phyloP scores from a whole-genome alignment of 345 rosid species.

The Eucalyptus erythrocorys region DNA sequence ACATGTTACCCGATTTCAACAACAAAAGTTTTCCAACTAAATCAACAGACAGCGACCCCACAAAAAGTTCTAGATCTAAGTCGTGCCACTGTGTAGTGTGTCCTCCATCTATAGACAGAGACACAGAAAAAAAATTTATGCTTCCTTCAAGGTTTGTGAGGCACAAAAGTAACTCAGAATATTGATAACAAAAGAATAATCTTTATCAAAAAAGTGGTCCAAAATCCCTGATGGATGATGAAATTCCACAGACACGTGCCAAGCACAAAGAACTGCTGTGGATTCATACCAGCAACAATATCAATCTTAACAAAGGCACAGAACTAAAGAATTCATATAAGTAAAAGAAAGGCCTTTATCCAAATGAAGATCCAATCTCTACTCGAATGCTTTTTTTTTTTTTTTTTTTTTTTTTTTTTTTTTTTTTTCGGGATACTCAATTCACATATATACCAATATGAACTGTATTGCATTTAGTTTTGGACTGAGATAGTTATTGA shows the following conservation, averaged over 20 bases:
- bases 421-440: not conserved
- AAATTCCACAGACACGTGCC: not conserved
- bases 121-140: not conserved
- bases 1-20: not conserved
- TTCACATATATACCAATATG: not conserved
- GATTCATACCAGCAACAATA: not conserved
- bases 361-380: not conserved
- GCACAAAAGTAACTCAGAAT: not conserved
- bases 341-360: not conserved
- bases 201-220: not conserved
- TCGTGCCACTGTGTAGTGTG: not conserved
- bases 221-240: not conserved
- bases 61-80: not conserved
- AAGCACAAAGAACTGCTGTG: not conserved
- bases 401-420: no score
- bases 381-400: no score
- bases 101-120: not conserved
- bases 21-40: not conserved
- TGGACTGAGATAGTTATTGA: not conserved
- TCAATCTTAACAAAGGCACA: not conserved
- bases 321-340: not conserved
- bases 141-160: not conserved
- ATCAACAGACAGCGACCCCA: not conserved
- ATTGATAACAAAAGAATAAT: not conserved
- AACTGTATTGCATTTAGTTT: not conserved